These are phyloP conservation scores for Hypomyces rosellus DNA, from an alignment of 2,329 filamentous ascomycete species.

Conservation along the genomic window DNA sequence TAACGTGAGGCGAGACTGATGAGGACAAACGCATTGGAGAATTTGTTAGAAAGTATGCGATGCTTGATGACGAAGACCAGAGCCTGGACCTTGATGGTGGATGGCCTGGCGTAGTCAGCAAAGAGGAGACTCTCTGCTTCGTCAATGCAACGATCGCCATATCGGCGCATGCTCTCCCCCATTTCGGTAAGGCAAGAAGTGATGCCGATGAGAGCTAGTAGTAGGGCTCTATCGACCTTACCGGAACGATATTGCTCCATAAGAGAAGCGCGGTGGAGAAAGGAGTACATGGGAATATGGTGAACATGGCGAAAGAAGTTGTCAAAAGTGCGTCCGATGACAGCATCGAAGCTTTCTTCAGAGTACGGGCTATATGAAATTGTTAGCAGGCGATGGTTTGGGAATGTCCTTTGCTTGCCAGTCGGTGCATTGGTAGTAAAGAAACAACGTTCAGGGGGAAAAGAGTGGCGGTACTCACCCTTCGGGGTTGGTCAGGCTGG, in stretches of 20 bases:
- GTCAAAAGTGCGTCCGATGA: constrained; percentile 48
- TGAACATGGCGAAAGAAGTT: constrained; percentile 54
- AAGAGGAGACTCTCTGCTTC: constrained; percentile 49
- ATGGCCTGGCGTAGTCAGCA: constrained; percentile 47
- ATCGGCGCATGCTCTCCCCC: constrained; percentile 44
- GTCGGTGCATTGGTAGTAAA: too few species aligned
- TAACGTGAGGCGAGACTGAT: constrained; percentile 37
- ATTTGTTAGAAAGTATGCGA: constrained; percentile 36
- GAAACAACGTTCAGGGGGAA: too few species aligned
- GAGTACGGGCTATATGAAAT: too few species aligned
- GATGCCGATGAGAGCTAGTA: constrained; percentile 50
- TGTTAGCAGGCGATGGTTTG: too few species aligned
- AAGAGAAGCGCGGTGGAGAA: constrained; percentile 52
- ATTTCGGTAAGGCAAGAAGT: constrained; percentile 51
- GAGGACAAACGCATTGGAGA: constrained; percentile 40
- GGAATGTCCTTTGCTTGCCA: too few species aligned
- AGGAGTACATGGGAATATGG: constrained; percentile 53
- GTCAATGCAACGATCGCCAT: constrained; percentile 48
- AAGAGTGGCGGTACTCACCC: constrained; percentile 20
- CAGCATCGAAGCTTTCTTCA: constrained; percentile 41
- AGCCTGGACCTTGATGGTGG: constrained; percentile 49
- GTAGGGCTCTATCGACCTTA: constrained; percentile 47
- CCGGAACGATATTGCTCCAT: constrained; percentile 54
- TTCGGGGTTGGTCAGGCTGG: constrained; percentile 28
- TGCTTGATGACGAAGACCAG: constrained; percentile 40